Evolutionary conservation across 2,329 filamentous ascomycete genomes (phyloP).

Genomic region (Delphinella strobiligena): DNA sequence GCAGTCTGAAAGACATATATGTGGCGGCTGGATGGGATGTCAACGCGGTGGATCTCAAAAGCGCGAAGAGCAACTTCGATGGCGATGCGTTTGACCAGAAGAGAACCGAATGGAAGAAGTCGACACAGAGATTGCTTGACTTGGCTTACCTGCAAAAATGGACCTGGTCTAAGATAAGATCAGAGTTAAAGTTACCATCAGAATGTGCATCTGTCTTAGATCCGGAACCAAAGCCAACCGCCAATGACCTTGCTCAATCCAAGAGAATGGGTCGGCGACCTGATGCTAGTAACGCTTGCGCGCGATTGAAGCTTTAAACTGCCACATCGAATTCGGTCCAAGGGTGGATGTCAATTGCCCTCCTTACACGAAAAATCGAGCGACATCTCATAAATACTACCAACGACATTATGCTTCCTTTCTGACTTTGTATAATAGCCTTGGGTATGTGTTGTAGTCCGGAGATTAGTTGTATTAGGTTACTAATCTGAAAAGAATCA

Average conservation of each 20-base stretch:
- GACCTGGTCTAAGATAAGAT: not conserved
- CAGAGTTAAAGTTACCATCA: not conserved
- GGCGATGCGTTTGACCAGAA: not conserved
- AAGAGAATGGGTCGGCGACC: not conserved
- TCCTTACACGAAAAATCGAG: too few species aligned
- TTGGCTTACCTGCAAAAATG: not conserved
- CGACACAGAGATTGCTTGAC: not conserved
- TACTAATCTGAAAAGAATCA: too few species aligned
- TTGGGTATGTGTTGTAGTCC: too few species aligned
- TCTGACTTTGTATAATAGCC: too few species aligned
- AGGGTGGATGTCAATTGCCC: too few species aligned
- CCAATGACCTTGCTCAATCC: not conserved
- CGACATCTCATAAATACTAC: too few species aligned
- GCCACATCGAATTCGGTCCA: too few species aligned
- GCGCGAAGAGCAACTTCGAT: not conserved
- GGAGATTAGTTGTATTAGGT: too few species aligned
- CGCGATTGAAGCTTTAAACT: not conserved
- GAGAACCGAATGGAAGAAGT: not conserved
- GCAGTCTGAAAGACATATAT: not conserved
- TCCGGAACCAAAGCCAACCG: not conserved
- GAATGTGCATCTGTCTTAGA: not conserved
- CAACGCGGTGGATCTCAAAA: slow-evolving; percentile 10
- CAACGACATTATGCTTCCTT: too few species aligned
- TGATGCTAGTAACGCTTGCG: not conserved
- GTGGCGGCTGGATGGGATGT: not conserved